These are phyloP conservation scores for Pseudisothecium myosuroides DNA, from an alignment of 225 moss, liverwort and hornwort species.

Conservation along the genomic window DNA sequence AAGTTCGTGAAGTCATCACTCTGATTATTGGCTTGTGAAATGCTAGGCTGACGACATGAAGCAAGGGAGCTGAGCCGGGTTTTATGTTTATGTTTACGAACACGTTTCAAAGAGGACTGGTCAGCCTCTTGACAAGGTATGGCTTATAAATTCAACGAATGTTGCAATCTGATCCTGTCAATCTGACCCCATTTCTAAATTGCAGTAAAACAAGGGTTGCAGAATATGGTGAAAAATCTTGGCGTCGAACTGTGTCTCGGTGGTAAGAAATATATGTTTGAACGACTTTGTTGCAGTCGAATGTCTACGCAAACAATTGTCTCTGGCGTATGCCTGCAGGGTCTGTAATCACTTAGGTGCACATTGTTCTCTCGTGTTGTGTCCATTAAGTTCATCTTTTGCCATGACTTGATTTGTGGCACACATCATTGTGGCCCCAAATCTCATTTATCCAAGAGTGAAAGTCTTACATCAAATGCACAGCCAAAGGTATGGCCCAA, in stretches of 20 bases:
- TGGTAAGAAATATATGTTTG: not conserved
- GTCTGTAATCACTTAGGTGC: not conserved
- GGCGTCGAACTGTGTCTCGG: not conserved
- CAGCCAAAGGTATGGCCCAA: no score
- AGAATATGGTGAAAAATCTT: not conserved
- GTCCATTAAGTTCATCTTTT: not conserved
- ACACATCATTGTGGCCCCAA: not conserved
- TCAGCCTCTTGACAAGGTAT: no score
- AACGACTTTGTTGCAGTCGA: not conserved
- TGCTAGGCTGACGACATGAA: no score
- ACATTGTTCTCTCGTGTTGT: not conserved
- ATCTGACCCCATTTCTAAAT: not conserved
- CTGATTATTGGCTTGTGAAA: no score
- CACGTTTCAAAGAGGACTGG: no score
- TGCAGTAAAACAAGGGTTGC: constrained; percentile 12
- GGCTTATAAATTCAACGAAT: no score
- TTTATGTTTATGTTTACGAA: no score
- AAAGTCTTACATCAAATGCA: not conserved
- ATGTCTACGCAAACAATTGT: not conserved
- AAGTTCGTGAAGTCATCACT: no score
- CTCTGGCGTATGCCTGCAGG: not conserved
- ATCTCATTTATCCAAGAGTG: not conserved
- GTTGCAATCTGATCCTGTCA: not conserved
- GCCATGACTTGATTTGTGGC: not conserved
- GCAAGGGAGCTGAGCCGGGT: no score